phyloP scores from a whole-genome alignment of 2,329 filamentous ascomycete species.

The Allantophomopsis lycopodina region DNA sequence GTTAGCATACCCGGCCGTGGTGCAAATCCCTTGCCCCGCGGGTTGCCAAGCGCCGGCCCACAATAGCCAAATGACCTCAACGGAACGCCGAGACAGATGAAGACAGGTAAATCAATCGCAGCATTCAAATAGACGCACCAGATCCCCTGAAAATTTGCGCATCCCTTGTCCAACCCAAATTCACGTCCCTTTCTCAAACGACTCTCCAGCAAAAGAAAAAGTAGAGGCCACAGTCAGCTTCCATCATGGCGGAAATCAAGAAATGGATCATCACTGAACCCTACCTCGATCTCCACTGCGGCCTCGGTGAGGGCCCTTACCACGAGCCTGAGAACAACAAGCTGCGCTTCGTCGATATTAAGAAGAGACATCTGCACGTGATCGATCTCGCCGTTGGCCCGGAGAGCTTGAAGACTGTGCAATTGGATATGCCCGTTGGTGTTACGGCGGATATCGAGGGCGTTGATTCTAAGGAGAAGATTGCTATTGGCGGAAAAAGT shows the following conservation, averaged over 20 bases:
- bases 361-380: constrained; percentile 58
- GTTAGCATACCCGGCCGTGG: too few relatives aligned
- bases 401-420: constrained; percentile 14
- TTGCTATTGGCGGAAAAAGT: constrained; percentile 69
- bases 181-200: too few relatives aligned
- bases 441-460: constrained; percentile 69
- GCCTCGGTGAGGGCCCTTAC: constrained; percentile 61
- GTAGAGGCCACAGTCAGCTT: too few relatives aligned
- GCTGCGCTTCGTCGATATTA: constrained; percentile 74
- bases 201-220: too few relatives aligned
- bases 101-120: too few relatives aligned
- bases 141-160: too few relatives aligned
- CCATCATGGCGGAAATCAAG: constrained; percentile 20
- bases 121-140: too few relatives aligned
- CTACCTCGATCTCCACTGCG: constrained; percentile 48
- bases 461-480: constrained; percentile 45
- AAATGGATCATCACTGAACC: constrained; percentile 31
- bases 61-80: too few relatives aligned
- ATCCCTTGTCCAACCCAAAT: too few relatives aligned
- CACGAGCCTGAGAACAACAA: constrained; percentile 52
- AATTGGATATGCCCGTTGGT: constrained; percentile 39
- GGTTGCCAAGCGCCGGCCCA: too few relatives aligned
- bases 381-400: constrained; percentile 40
- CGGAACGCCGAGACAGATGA: too few relatives aligned
- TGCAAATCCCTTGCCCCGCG: too few relatives aligned